phyloP scores from a whole-genome alignment of 805 yeast species.

The Yamadazyma insecticola region DNA sequence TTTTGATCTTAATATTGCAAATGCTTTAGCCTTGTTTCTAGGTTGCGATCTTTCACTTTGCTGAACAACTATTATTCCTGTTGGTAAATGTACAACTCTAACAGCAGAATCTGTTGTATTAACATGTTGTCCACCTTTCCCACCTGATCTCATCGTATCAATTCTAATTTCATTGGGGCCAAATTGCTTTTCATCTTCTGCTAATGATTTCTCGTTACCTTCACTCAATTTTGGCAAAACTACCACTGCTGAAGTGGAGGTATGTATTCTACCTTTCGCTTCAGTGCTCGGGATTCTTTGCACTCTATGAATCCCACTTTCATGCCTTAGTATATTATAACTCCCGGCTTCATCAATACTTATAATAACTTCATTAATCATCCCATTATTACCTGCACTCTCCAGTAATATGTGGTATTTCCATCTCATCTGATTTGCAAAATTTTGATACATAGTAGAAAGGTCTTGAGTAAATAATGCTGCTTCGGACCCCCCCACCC shows the following conservation, averaged over 20 bases:
- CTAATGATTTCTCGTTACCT: slow-evolving; percentile 43
- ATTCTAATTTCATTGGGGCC: slow-evolving; percentile 84
- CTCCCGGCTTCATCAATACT: slow-evolving; percentile 71
- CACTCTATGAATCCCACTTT: slow-evolving; percentile 95
- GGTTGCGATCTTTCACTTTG: slow-evolving; percentile 97
- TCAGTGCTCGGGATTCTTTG: slow-evolving; percentile 94
- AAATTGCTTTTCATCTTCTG: slow-evolving; percentile 62
- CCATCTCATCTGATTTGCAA: slow-evolving; percentile 67
- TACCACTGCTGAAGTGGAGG: slow-evolving; percentile 94
- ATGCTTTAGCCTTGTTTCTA: slow-evolving; percentile 88
- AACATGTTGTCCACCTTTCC: slow-evolving; percentile 98
- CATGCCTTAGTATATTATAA: slow-evolving; percentile 68
- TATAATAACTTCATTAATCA: slow-evolving; percentile 73
- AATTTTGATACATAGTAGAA: slow-evolving; percentile 74
- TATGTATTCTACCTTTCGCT: slow-evolving; percentile 88
- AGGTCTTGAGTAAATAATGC: slow-evolving; percentile 79
- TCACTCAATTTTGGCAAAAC: slow-evolving; percentile 80
- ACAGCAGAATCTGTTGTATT: slow-evolving; percentile 98
- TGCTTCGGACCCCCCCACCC: slow-evolving; percentile 95
- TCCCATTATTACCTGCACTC: slow-evolving; percentile 53
- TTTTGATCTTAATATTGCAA: slow-evolving; percentile 73
- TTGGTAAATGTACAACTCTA: slow-evolving; percentile 83
- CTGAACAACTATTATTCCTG: slow-evolving; percentile 83
- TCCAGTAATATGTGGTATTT: slow-evolving; percentile 53
- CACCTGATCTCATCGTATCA: slow-evolving; percentile 96